Base-by-base conservation (phyloP, 257 asterid species). In the Cordia subcordata region DNA sequence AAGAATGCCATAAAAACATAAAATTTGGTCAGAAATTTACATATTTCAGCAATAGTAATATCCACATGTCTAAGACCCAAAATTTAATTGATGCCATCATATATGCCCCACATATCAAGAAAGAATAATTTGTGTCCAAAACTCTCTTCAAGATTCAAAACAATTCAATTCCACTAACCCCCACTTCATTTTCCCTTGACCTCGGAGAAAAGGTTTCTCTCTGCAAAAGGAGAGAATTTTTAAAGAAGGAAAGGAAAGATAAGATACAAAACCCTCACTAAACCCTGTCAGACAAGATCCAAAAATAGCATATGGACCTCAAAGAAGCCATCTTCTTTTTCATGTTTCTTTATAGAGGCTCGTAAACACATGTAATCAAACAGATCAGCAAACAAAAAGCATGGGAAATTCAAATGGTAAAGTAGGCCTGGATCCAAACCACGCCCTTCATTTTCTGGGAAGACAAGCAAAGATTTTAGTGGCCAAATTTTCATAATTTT, bases 251-350 rank as follows among this genome's bases (percentile, higher is more conserved):
- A 17, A 18, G 8, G 20, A 5, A 0, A 52, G 20, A 22, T 52
- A 8, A n/a, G n/a, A 11, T 14, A 11, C 9, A 52, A 53, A 53
- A 53, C 57, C 57, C 38, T 53, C 57, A 53, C 38, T 53, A 69
- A 66, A 64, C 67, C 79, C 75, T 16, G 61, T n/a, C 49, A 58
- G 58, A 53, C 63, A 49, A 57, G 39, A 69, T 64, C 64, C 53
- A 62, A 19, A 42, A 50, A 37, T 35, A 27, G 35, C 35, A 27
- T 27, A 27, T 27, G 35, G 35, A 27, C 35, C 35, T 39, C 47
- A 42, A 42, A 17, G 27, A 51, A 14, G 45, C 23, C 22, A n/a
- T 16, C 8, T 50, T 9, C 11, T 11, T n/a, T 49, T 49, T 49
- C 54, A 49, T 49, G 27, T 12, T 49, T 49, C 0, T 13, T n/a